Base-by-base conservation (phyloP, 2,329 filamentous ascomycete genomes). In the Acrodontium crateriforme region DNA sequence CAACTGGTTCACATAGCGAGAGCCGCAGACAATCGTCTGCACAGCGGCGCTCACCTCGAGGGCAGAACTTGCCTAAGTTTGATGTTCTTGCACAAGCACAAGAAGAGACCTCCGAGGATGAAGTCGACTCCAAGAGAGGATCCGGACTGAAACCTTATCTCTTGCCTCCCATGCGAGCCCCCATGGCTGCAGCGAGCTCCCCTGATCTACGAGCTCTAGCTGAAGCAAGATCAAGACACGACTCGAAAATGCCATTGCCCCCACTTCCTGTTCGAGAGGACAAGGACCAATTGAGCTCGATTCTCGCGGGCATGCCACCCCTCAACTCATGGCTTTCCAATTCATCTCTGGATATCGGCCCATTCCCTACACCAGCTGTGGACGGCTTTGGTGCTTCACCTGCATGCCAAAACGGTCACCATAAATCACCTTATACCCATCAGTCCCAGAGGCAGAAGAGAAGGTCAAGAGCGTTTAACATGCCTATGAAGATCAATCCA, bases 401-500 rank as follows among this genome's bases (percentile, higher is more conserved):
- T n/a, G n/a, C n/a, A n/a, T n/a, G n/a, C n/a, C n/a, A n/a, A n/a
- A n/a, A n/a, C n/a, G n/a, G n/a, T n/a, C n/a, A n/a, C n/a, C n/a
- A n/a, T n/a, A n/a, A n/a, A n/a, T n/a, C n/a, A n/a, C n/a, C n/a
- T n/a, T n/a, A n/a, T n/a, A 22, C 20, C 5, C 13, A 22, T 12
- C 5, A 12, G n/a, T 22, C 20, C 20, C 10, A 12, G 10, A 22
- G 20, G n/a, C 20, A 22, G 13, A 5, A 5, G 20, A 12, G 20
- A 22, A 10, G 13, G 20, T 5, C 20, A n/a, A 8, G 20, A 12
- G 10, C 18, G 26, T 33, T 53, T 51, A 30, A 43, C 26, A 33
- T 52, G 2, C 49, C 49, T 4, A 31, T 51, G 11, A 39, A 42
- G 25, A 34, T 55, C 22, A 55, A 58, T 27, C 49, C 55, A 5